Percentiles rank a stretch among this genome's conserved stretches.
Conservation (phyloP, 495 filamentous ascomycete genomes). For the Neurospora tetrasperma region DNA sequence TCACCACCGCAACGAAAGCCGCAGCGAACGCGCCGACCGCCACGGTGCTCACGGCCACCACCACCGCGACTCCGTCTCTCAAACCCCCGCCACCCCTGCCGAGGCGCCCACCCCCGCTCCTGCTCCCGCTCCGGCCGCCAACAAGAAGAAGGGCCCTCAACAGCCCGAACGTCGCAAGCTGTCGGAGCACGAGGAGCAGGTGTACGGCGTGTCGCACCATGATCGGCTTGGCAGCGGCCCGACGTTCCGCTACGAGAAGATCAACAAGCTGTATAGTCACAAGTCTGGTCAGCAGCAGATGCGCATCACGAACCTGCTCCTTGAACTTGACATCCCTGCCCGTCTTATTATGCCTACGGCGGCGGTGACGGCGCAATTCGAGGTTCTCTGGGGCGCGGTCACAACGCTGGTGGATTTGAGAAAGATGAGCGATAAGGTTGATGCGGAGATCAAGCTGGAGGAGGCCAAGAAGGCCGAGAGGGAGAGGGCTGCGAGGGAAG, state of each 20-base stretch:
- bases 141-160: conserved; percentile 47
- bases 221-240: conserved; percentile 69
- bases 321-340: conserved; percentile 68
- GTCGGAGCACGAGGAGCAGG: conserved; percentile 58
- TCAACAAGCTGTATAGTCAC: conserved; percentile 70
- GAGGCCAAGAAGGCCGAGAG: conserved; percentile 54
- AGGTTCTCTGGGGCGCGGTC: conserved; percentile 65
- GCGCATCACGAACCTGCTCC: conserved; percentile 66
- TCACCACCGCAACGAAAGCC: neutral
- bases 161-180: conserved; percentile 55
- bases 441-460: conserved; percentile 67
- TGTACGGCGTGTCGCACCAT: conserved; percentile 76
- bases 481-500: conserved; percentile 31
- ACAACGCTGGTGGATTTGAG: conserved; percentile 66
- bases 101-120: conserved; percentile 21
- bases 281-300: conserved; percentile 74
- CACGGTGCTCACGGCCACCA: conserved; percentile 3
- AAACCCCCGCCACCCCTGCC: conserved; percentile 23
- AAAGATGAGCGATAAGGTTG: conserved; percentile 77
- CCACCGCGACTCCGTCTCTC: conserved; percentile 42
- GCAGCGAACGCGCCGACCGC: neutral
- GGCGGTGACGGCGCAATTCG: conserved; percentile 68
- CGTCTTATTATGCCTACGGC: conserved; percentile 79
- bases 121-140: conserved; percentile 17
- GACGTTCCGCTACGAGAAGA: conserved; percentile 71